phyloP scores from a whole-genome alignment of 192 early-diverging fungal genomes.

The Backusella parvicylindrica region DNA sequence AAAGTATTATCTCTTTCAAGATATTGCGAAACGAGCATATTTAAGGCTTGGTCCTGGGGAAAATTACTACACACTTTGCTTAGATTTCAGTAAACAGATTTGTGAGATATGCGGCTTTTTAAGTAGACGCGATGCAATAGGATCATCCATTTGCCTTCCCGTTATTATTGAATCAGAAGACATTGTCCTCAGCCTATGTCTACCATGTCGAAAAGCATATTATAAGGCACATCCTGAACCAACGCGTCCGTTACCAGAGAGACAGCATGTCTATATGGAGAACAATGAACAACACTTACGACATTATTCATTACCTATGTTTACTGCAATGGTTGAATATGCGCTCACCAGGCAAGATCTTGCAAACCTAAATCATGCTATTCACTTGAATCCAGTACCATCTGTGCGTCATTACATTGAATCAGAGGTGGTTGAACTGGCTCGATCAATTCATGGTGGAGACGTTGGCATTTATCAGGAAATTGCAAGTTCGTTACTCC shows the following conservation, averaged over 20 bases:
- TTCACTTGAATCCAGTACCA: background rate
- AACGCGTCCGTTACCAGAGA: background rate
- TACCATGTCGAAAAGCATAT: background rate
- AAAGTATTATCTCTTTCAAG: background rate
- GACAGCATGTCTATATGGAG: background rate
- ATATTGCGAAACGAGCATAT: background rate
- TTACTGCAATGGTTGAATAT: background rate
- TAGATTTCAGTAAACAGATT: background rate
- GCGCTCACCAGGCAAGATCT: background rate
- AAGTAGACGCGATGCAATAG: background rate
- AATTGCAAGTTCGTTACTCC: background rate
- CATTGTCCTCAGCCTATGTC: background rate
- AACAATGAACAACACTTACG: background rate
- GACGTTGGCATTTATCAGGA: background rate
- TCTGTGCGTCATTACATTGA: background rate
- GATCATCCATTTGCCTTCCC: background rate
- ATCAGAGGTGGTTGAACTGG: background rate
- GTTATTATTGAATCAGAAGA: background rate
- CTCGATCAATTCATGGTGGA: background rate
- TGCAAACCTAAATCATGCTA: background rate
- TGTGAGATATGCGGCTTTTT: background rate
- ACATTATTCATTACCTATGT: background rate
- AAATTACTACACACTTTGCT: background rate
- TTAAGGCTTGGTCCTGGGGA: background rate
- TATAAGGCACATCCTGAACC: background rate